Base-by-base conservation (phyloP, 2,329 filamentous ascomycete genomes). In the Aspergillus sp. region DNA sequence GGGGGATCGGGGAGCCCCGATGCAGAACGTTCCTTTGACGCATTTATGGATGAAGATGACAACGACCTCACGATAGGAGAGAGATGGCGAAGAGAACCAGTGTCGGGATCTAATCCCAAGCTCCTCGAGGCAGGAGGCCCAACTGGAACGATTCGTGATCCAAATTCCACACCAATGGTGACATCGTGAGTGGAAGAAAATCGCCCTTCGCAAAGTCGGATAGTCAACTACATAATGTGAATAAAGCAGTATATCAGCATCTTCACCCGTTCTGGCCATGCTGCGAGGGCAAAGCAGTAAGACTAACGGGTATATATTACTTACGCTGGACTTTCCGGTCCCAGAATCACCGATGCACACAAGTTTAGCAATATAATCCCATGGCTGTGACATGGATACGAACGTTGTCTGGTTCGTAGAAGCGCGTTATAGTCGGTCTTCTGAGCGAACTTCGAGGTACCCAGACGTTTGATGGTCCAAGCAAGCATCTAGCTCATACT, bases 351-450 rank as follows among this genome's bases (percentile, higher is more conserved):
- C 93, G 62, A 98, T 89, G 73, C 88, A 94, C 64, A 97, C 91
- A 60, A 98, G 87, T 73, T 98, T 98, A 69, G 91, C 90, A 66
- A 97, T 98, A 75, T 94, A 97, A 74, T 97, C 89, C 91, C 91
- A 97, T 69, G 88, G 85, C 60, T 68, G 65, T 64, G 67, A 70
- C 68, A 71, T 71, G 61, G 62, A 64, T 62, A 64, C 57, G 48
- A 44, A 43, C 29, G 39, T 41, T 28, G 19, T 19, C 9, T 12
- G 19, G 38, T 45, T 32, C 28, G 40, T 30, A 48, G 33, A 44
- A 35, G 32, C 27, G 41, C 40, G 46, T 32, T 29, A 33, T 41
- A 44, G 30, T 27, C 34, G 34, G 40, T 44, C 39, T 19, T 39
- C 19, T 26, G 8, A 28, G 27, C 26, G n/a, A 26, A 39, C 6